Percentiles rank a stretch among this genome's conserved stretches.
These are phyloP conservation scores for Colletotrichum shisoi DNA, from an alignment of 2,329 filamentous ascomycete species.

Conservation along the genomic window DNA sequence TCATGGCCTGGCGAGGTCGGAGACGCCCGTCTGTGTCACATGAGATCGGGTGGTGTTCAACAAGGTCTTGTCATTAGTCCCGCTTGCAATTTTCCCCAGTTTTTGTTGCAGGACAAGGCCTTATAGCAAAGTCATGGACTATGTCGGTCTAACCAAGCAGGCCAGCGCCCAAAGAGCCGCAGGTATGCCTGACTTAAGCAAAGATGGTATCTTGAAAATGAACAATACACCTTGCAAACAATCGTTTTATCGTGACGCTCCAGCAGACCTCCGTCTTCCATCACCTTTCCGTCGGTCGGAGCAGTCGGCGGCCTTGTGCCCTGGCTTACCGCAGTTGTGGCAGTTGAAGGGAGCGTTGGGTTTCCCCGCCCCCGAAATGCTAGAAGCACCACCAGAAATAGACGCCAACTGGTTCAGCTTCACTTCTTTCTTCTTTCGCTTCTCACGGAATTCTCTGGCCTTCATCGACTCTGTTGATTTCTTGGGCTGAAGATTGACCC, in stretches of 20 bases:
- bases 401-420: constrained; percentile 70
- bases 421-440: constrained; percentile 70
- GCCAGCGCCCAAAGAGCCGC: not conserved
- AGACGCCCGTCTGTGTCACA: constrained; percentile 8
- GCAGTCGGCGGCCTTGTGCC: constrained; percentile 68
- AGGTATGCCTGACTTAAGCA: constrained; percentile 12
- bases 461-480: constrained; percentile 54
- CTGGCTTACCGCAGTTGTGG: constrained; percentile 67
- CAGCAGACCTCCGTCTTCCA: constrained; percentile 24
- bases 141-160: not conserved
- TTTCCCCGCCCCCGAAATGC: constrained; percentile 37
- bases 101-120: not conserved
- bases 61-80: constrained; percentile 4
- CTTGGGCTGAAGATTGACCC: constrained; percentile 44
- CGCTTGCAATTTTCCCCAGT: not conserved
- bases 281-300: constrained; percentile 47
- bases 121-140: not conserved
- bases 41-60: not conserved
- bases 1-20: too few species aligned
- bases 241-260: constrained; percentile 15
- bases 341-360: constrained; percentile 55
- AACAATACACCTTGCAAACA: constrained; percentile 4
- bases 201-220: constrained; percentile 29
- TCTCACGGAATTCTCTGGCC: constrained; percentile 62
- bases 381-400: constrained; percentile 57